Evolutionary conservation across 192 early-diverging fungal genomes (phyloP).

Genomic region (Allomyces arbusculus): DNA sequence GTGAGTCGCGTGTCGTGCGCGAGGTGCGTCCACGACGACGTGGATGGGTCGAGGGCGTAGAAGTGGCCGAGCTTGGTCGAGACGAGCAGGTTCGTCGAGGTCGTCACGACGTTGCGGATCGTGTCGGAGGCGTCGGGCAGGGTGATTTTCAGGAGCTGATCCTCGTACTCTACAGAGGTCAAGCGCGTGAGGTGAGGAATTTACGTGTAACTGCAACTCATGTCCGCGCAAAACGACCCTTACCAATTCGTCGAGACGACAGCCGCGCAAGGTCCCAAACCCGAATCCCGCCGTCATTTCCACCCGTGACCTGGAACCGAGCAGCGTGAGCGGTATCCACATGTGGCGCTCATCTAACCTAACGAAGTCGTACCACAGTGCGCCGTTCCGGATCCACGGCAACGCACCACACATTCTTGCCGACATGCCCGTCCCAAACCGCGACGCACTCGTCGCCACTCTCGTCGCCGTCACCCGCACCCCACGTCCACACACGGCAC

Average conservation of each 20-base stretch:
- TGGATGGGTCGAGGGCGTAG: too few relatives aligned
- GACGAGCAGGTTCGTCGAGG: neutral
- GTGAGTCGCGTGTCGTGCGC: too few relatives aligned
- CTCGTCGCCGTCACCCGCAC: conserved; percentile 11
- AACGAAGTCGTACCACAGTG: conserved; percentile 16
- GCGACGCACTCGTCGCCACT: conserved; percentile 29
- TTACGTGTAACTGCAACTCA: neutral
- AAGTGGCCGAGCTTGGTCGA: neutral
- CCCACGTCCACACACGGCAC: conserved; percentile 50
- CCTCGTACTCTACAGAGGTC: neutral
- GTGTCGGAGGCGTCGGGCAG: neutral
- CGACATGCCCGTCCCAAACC: conserved; percentile 58
- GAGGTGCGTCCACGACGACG: too few relatives aligned
- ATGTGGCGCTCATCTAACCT: neutral
- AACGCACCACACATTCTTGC: conserved; percentile 64
- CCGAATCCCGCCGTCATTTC: conserved; percentile 57
- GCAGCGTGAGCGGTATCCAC: neutral
- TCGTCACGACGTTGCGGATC: neutral
- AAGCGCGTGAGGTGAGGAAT: too few relatives aligned
- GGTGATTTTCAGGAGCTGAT: neutral
- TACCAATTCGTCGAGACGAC: conserved; percentile 28
- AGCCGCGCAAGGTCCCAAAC: conserved; percentile 43
- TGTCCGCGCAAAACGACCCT: neutral
- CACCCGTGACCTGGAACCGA: conserved; percentile 37
- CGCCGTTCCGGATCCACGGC: conserved; percentile 29